phyloP scores from a whole-genome alignment of 768 basidiomycete species.

The Lactifluus piperatus region DNA sequence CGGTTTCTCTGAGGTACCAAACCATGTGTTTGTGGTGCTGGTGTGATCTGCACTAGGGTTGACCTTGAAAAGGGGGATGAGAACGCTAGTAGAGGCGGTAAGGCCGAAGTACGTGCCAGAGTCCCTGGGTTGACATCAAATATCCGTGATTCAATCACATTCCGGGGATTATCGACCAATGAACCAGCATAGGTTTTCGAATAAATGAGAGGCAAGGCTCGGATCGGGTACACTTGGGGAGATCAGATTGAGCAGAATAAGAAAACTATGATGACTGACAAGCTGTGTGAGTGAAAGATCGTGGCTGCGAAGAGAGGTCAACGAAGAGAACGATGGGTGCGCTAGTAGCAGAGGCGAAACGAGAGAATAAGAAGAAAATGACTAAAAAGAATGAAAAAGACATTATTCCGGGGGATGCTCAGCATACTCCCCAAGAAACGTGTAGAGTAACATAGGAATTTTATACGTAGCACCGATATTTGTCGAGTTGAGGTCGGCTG shows the following conservation, averaged over 20 bases:
- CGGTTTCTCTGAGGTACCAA: background rate
- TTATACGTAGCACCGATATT: no score
- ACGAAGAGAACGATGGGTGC: background rate
- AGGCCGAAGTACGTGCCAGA: no score
- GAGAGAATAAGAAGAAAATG: background rate
- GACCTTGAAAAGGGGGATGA: background rate
- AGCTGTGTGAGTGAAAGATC: background rate
- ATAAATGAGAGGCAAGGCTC: background rate
- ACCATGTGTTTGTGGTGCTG: background rate
- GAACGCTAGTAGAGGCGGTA: no score
- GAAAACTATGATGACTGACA: constrained; percentile 4
- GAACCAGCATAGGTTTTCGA: background rate
- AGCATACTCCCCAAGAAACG: background rate
- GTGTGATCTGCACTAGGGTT: background rate
- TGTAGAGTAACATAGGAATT: no score
- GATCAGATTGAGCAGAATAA: background rate
- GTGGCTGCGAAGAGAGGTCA: background rate
- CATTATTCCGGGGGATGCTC: background rate
- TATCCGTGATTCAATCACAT: no score
- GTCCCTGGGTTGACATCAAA: no score
- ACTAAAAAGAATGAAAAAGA: background rate
- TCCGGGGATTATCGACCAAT: background rate
- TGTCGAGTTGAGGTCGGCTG: background rate
- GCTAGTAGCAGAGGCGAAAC: background rate
- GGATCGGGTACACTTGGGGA: background rate